These are phyloP conservation scores for Arachnomyces sp. DNA, from an alignment of 2,329 filamentous ascomycete genomes.

Conservation along the genomic window DNA sequence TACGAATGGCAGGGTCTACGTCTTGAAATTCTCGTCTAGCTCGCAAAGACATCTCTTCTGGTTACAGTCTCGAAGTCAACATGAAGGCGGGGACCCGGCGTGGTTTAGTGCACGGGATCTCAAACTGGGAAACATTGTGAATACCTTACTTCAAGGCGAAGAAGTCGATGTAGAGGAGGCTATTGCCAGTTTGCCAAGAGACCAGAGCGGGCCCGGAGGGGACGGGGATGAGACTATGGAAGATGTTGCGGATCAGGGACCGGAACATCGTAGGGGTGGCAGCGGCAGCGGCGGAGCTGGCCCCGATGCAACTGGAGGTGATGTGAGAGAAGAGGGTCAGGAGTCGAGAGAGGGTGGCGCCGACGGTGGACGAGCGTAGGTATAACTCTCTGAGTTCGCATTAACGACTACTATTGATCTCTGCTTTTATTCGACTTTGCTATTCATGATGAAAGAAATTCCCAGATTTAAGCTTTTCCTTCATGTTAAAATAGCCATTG, in stretches of 20 bases:
- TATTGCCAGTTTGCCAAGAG: slow-evolving; percentile 55
- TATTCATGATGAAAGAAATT: neutral
- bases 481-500: neutral
- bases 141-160: slow-evolving; percentile 77
- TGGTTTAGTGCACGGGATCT: slow-evolving; percentile 80
- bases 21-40: slow-evolving; percentile 87
- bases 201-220: slow-evolving; percentile 39
- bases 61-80: slow-evolving; percentile 86
- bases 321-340: slow-evolving; percentile 83
- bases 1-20: slow-evolving; percentile 81
- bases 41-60: slow-evolving; percentile 91
- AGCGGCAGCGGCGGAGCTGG: slow-evolving; percentile 74
- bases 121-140: slow-evolving; percentile 81
- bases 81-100: slow-evolving; percentile 59
- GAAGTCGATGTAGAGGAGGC: slow-evolving; percentile 73
- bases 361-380: slow-evolving; percentile 99
- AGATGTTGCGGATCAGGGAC: slow-evolving; percentile 54
- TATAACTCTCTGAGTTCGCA: slow-evolving; percentile 44
- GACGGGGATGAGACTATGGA: slow-evolving; percentile 74
- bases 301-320: slow-evolving; percentile 78
- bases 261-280: slow-evolving; percentile 50
- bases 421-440: slow-evolving; percentile 5
- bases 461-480: slow-evolving; percentile 4
- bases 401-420: slow-evolving; percentile 12
- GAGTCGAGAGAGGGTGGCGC: slow-evolving; percentile 84